These are phyloP conservation scores for Nitzschia sp. DNA, from an alignment of 108 stramenopile species.

Conservation along the genomic window DNA sequence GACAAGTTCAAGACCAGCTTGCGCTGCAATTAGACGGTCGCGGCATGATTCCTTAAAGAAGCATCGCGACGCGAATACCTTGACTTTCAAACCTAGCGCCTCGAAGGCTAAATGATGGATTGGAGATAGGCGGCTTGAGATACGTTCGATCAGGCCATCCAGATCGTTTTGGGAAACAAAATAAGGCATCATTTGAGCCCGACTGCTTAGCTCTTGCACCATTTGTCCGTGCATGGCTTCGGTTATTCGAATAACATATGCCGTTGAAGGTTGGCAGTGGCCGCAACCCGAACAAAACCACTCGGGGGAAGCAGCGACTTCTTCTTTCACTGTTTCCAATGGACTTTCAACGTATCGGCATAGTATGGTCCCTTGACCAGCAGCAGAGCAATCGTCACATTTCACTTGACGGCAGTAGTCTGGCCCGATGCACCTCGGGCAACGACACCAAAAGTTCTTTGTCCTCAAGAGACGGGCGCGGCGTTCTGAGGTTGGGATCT, in stretches of 20 bases:
- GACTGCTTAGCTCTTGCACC: neutral
- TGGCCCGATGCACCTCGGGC: constrained; percentile 25
- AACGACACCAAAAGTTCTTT: constrained; percentile 28
- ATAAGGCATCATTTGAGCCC: neutral
- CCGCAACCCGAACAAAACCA: neutral
- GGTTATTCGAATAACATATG: neutral
- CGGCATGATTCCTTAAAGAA: no score
- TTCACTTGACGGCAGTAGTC: constrained; percentile 22
- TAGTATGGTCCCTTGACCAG: neutral
- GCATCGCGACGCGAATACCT: no score
- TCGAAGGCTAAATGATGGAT: neutral
- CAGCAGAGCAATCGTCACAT: neutral
- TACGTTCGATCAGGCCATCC: neutral
- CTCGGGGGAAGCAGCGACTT: no score
- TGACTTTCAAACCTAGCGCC: neutral
- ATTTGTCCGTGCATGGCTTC: neutral
- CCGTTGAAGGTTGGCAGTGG: neutral
- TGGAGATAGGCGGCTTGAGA: neutral
- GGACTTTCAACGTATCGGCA: neutral
- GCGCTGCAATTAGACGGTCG: no score
- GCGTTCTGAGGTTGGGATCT: constrained; percentile 13
- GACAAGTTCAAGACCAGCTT: no score
- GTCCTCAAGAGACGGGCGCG: constrained; percentile 12
- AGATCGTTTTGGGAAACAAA: neutral
- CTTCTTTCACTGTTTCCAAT: neutral